Evolutionary conservation across 2,329 filamentous ascomycete genomes (phyloP).

Genomic region (Zymoseptoria crescenta): DNA sequence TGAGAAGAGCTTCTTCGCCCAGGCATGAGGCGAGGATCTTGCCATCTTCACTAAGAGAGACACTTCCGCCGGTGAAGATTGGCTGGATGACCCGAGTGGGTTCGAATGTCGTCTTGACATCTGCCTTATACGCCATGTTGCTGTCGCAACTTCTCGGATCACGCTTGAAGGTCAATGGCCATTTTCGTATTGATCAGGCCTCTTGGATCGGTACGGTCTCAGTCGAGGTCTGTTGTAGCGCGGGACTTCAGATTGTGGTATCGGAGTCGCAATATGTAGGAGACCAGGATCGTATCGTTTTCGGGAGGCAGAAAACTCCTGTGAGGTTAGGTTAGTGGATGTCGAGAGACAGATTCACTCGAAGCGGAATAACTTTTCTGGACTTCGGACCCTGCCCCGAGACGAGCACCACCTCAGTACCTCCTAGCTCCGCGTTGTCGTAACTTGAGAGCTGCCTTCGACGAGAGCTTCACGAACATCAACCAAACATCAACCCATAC

Average conservation of each 20-base stretch:
- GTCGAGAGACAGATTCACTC: neutral
- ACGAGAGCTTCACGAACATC: constrained; percentile 8
- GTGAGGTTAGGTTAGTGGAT: neutral
- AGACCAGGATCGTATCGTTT: neutral
- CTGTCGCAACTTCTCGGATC: neutral
- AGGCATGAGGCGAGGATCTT: constrained; percentile 78
- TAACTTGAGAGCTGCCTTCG: constrained; percentile 4
- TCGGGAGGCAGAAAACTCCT: neutral
- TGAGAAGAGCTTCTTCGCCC: constrained; percentile 86
- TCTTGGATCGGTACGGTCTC: neutral
- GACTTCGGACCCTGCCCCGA: neutral
- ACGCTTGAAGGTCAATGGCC: neutral
- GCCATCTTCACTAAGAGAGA: constrained; percentile 73
- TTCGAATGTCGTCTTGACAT: constrained; percentile 81
- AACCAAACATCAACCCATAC: constrained; percentile 2
- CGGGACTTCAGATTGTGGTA: neutral
- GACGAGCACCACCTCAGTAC: neutral
- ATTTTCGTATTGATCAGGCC: neutral
- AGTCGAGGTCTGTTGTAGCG: neutral
- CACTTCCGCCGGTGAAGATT: constrained; percentile 85
- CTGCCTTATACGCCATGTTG: constrained; percentile 47
- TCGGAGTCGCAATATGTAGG: neutral
- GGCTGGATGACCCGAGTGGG: constrained; percentile 75
- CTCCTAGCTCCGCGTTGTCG: constrained; percentile 4
- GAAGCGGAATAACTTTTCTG: constrained; percentile 1